phyloP scores from a whole-genome alignment of 768 basidiomycete species.

The Asterophora lycoperdoides region DNA sequence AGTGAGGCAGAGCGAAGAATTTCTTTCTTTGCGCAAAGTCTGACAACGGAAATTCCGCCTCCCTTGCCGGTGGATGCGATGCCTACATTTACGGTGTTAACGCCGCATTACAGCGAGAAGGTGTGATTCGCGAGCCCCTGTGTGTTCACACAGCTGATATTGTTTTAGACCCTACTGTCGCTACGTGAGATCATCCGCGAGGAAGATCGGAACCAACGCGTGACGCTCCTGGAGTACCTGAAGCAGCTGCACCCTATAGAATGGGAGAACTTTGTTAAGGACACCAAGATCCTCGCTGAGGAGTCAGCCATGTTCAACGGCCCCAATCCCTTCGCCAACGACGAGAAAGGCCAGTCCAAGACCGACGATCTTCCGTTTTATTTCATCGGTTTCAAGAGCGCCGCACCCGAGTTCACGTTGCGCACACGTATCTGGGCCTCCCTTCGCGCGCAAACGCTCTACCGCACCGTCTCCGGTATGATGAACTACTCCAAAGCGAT shows the following conservation, averaged over 20 bases:
- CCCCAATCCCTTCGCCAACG: slow-evolving; percentile 57
- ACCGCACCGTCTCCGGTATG: slow-evolving; percentile 98
- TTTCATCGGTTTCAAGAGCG: slow-evolving; percentile 98
- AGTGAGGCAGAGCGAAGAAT: slow-evolving; percentile 97
- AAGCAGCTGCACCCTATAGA: slow-evolving; percentile 98
- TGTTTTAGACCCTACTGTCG: slow-evolving; percentile 78
- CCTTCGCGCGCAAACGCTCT: slow-evolving; percentile 95
- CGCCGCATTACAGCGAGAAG: slow-evolving; percentile 99
- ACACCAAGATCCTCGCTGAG: slow-evolving; percentile 98
- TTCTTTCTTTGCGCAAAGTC: slow-evolving; percentile 97
- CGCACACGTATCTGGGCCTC: slow-evolving; percentile 99
- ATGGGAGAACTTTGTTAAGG: slow-evolving; percentile 99
- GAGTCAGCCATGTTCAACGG: slow-evolving; percentile 88
- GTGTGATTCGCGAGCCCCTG: slow-evolving; percentile 34
- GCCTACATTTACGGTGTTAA: slow-evolving; percentile 98
- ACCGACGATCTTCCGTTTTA: slow-evolving; percentile 95
- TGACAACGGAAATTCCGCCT: slow-evolving; percentile 92
- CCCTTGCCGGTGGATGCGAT: slow-evolving; percentile 97
- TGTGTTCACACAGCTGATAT: neutral
- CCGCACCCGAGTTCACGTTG: slow-evolving; percentile 96
- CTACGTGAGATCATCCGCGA: slow-evolving; percentile 98
- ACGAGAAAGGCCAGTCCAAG: slow-evolving; percentile 82
- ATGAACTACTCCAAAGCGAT: slow-evolving; percentile 99
- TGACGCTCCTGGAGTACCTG: slow-evolving; percentile 95
- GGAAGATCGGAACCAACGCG: slow-evolving; percentile 94